These are phyloP conservation scores for Starmerella vaccinii DNA, from an alignment of 805 yeast species.

Conservation along the genomic window DNA sequence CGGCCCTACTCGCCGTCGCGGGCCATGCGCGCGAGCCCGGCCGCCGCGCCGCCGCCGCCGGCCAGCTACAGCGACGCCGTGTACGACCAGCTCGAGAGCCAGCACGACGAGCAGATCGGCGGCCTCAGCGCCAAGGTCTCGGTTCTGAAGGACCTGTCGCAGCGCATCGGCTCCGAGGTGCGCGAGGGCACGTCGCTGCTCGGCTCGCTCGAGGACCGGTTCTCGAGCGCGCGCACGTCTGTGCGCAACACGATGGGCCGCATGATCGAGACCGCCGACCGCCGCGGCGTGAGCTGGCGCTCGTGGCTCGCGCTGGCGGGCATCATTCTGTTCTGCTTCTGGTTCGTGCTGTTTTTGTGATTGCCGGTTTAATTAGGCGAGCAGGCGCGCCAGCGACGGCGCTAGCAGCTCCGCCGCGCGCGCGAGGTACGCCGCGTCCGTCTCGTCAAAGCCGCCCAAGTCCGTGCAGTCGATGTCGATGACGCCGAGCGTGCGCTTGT, in stretches of 20 bases:
- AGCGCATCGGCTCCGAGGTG: constrained; percentile 57
- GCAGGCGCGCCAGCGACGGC: constrained; percentile 30
- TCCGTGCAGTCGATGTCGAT: constrained; percentile 75
- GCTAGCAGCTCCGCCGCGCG: constrained; percentile 45
- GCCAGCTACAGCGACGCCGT: constrained; percentile 39
- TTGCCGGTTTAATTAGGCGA: not conserved
- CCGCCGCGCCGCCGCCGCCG: constrained; percentile 16
- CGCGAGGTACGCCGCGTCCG: constrained; percentile 53
- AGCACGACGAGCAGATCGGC: constrained; percentile 49
- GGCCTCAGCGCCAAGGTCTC: constrained; percentile 46
- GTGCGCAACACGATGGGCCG: constrained; percentile 45
- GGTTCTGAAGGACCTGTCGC: constrained; percentile 45
- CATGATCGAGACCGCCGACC: constrained; percentile 55
- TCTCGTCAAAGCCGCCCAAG: constrained; percentile 53
- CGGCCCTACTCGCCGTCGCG: constrained; percentile 27
- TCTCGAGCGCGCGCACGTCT: constrained; percentile 39
- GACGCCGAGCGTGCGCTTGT: constrained; percentile 51
- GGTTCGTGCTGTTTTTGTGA: constrained; percentile 34
- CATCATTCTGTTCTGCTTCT: constrained; percentile 42
- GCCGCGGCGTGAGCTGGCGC: constrained; percentile 53
- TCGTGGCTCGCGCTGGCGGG: constrained; percentile 45
- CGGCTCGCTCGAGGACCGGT: constrained; percentile 36
- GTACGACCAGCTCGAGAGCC: constrained; percentile 54
- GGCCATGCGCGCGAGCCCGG: constrained; percentile 1
- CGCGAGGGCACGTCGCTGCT: constrained; percentile 42